Evolutionary conservation across 169 alveolate genomes (phyloP).

Genomic region (Babesia ovis): DNA sequence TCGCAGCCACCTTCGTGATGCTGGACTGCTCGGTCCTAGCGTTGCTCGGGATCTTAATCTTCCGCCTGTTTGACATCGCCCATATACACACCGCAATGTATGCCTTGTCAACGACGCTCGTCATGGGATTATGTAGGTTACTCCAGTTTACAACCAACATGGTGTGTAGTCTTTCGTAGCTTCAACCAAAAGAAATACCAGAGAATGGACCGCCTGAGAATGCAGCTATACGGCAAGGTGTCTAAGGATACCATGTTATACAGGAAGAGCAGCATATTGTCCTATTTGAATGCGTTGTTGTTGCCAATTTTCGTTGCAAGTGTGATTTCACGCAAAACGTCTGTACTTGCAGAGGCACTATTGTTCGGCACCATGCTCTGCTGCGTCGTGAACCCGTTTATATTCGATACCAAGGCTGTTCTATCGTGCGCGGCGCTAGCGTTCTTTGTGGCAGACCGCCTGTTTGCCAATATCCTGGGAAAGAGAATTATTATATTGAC

Average conservation of each 20-base stretch:
- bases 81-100: not conserved
- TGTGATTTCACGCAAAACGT: not conserved
- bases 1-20: constrained; percentile 36
- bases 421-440: not conserved
- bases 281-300: constrained; percentile 8
- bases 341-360: not conserved
- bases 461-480: not conserved
- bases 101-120: not conserved
- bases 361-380: constrained; percentile 17
- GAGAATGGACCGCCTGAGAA: not conserved
- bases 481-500: not conserved
- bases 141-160: too few species aligned
- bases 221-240: constrained; percentile 2
- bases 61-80: not conserved
- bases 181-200: constrained; percentile 27
- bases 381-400: not conserved
- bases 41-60: not conserved
- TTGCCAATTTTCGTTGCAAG: constrained; percentile 14
- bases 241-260: not conserved
- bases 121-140: constrained; percentile 14
- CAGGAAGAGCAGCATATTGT: constrained; percentile 9
- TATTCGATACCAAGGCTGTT: constrained; percentile 5
- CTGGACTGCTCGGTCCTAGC: constrained; percentile 23
- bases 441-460: not conserved
- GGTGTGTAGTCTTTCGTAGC: constrained; percentile 3